A percentile compares a stretch with the other conserved stretches of the same genome.
Conservation (phyloP, 495 filamentous ascomycete species). For the Penicillium lagena region DNA sequence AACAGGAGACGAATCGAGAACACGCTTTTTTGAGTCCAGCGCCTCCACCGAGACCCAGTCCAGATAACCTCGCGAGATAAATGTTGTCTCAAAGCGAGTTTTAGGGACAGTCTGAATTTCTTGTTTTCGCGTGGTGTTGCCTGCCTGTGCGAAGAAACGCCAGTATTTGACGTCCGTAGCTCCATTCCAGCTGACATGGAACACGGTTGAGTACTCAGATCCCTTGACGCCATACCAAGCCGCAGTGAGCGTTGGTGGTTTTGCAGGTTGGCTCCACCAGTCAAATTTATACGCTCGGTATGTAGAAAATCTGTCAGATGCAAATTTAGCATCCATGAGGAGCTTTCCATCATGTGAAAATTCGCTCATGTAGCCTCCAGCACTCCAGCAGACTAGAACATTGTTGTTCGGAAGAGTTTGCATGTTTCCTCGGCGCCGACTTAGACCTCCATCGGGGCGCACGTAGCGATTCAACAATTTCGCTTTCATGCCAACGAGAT, state of each 20-base stretch:
- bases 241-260: slow-evolving; percentile 6
- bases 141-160: slow-evolving; percentile 5
- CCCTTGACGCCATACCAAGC: slow-evolving; percentile 1
- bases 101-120: too few species aligned
- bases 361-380: slow-evolving; percentile 40
- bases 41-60: slow-evolving; percentile 10
- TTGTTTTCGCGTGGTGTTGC: too few species aligned
- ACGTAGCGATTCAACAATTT: too few species aligned
- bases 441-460: too few species aligned
- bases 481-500: too few species aligned
- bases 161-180: slow-evolving; percentile 9
- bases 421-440: too few species aligned
- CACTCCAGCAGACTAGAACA: slow-evolving; percentile 41
- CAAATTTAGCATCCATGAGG: slow-evolving; percentile 22
- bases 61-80: slow-evolving; percentile 5
- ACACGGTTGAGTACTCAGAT: slow-evolving; percentile 6
- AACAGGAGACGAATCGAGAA: too few species aligned
- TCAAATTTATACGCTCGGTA: slow-evolving; percentile 15
- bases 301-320: slow-evolving; percentile 1
- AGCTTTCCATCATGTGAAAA: slow-evolving; percentile 34
- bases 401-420: slow-evolving; percentile 42
- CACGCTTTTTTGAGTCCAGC: too few species aligned
- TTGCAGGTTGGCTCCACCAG: slow-evolving; percentile 5
- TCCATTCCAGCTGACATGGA: slow-evolving; percentile 15
- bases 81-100: too few species aligned